Evolutionary conservation across 2,329 filamentous ascomycete genomes (phyloP).

Genomic region (Raffaelea arxii): DNA sequence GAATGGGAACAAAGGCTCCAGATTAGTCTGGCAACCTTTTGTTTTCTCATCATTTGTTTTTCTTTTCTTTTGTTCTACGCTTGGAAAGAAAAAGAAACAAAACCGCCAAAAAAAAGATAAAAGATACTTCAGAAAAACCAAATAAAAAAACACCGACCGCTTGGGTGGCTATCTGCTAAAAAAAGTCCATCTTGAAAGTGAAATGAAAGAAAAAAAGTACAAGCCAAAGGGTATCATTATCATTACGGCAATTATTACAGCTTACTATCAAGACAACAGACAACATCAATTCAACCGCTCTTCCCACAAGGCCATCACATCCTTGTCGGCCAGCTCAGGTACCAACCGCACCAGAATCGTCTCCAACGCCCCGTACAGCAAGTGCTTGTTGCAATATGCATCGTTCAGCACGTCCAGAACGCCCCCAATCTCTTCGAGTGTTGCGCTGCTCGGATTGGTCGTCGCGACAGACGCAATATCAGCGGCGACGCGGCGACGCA

Average conservation of each 20-base stretch:
- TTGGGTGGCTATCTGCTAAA: conserved; percentile 13
- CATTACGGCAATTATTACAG: neutral
- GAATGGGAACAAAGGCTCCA: no score
- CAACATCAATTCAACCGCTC: conserved; percentile 45
- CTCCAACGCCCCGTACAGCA: conserved; percentile 77
- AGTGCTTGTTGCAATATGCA: conserved; percentile 84
- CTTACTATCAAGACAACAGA: neutral
- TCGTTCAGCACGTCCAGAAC: conserved; percentile 70
- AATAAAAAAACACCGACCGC: conserved; percentile 9
- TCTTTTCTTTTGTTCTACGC: neutral
- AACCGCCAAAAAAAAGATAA: conserved; percentile 5
- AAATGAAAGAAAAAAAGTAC: neutral
- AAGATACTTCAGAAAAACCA: conserved; percentile 5
- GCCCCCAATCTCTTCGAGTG: conserved; percentile 47
- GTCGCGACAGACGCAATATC: conserved; percentile 6
- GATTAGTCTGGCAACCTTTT: no score
- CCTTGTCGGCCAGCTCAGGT: conserved; percentile 70
- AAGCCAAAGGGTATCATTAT: neutral
- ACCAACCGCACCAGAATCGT: conserved; percentile 70
- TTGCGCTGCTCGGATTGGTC: neutral
- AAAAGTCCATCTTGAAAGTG: neutral
- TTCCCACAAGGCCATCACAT: conserved; percentile 61
- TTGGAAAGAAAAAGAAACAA: neutral
- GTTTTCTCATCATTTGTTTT: neutral
- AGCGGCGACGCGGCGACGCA: conserved; percentile 32